Percentiles rank a stretch among this genome's conserved stretches.
These are phyloP conservation scores for Venturia aucupariae DNA, from an alignment of 2,329 filamentous ascomycete genomes.

Conservation along the genomic window DNA sequence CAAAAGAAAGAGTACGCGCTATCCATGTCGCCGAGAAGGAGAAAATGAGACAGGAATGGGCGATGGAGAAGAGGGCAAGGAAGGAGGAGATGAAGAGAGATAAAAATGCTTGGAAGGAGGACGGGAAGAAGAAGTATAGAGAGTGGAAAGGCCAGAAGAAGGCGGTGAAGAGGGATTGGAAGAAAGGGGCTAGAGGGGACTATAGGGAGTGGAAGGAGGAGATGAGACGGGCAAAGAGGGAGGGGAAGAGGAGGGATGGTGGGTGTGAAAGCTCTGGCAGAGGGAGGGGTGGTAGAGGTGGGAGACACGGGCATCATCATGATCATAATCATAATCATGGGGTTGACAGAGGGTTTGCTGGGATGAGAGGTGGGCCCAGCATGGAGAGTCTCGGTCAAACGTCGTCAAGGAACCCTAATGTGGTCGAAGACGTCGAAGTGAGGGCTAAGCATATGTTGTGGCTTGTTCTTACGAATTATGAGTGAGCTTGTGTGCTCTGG, in stretches of 20 bases:
- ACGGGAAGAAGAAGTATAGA: background rate
- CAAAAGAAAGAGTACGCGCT: background rate
- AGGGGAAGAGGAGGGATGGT: constrained; percentile 8
- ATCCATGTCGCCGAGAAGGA: background rate
- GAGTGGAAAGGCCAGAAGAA: background rate
- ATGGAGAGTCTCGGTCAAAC: background rate
- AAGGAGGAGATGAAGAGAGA: constrained; percentile 8
- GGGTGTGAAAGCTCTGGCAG: background rate
- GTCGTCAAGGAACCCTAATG: background rate
- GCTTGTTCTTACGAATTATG: constrained; percentile 7
- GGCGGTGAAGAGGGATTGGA: background rate
- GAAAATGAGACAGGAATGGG: background rate
- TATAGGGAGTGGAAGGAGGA: constrained; percentile 2
- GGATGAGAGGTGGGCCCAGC: background rate
- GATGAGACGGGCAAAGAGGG: constrained; percentile 8
- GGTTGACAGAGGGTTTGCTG: background rate
- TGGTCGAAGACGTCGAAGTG: constrained; percentile 3
- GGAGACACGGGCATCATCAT: background rate
- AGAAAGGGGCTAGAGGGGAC: background rate
- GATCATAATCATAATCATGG: background rate
- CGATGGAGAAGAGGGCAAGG: background rate
- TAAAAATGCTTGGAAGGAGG: constrained; percentile 1
- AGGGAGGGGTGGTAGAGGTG: background rate
- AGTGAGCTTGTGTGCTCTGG: background rate
- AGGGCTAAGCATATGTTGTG: constrained; percentile 12